Evolutionary conservation across 75 land plant species (phyloP), one percentile per base, ranked within the genome.

Genomic region (Cunninghamia lanceolata): DNA sequence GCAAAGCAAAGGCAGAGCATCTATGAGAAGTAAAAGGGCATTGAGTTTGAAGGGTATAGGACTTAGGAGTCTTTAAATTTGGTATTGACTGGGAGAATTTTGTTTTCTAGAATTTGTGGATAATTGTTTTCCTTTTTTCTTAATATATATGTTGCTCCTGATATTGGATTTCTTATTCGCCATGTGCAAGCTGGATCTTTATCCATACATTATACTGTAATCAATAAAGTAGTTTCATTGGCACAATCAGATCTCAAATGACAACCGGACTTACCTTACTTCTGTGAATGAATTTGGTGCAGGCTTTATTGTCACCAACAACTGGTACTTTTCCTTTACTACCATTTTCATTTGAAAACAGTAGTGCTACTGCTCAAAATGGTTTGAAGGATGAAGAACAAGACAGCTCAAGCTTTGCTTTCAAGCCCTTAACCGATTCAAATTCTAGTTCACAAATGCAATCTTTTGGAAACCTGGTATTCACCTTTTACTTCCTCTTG

Each of bases 291-390:
- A 19, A 17, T 83, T 39, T 85, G 47, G 30, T 45, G 88, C 89
- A 88, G 88, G 73, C 45, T 10, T 28, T 88, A 46, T 3, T 83
- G 81, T 88, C 89, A 8, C 89, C 89, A 87, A 88, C 89, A 39
- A 88, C 89, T 35, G 89, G 89, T 36, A 59, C 89, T 30, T 88
- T 88, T 71, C 89, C 89, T 17, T 39, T 79, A 32, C 78, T 63
- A 15, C 38, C 89, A 15, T 87, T 87, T 38, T 25, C 56, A 28
- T 35, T 47, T 80, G 36, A 77, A 82, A 86, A 21, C 59, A 35
- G 32, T 25, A 34, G 34, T 86, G 17, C 59, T 35, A 84, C 35
- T 59, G 25, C 54, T 46, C 10, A 75, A 30, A 35, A 88, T 54
- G 85, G 13, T 53, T 40, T n/a, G 10, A 63, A 82, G 35, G 21